phyloP scores from a whole-genome alignment of 495 filamentous ascomycete species.

The Eremomyces bilateralis region DNA sequence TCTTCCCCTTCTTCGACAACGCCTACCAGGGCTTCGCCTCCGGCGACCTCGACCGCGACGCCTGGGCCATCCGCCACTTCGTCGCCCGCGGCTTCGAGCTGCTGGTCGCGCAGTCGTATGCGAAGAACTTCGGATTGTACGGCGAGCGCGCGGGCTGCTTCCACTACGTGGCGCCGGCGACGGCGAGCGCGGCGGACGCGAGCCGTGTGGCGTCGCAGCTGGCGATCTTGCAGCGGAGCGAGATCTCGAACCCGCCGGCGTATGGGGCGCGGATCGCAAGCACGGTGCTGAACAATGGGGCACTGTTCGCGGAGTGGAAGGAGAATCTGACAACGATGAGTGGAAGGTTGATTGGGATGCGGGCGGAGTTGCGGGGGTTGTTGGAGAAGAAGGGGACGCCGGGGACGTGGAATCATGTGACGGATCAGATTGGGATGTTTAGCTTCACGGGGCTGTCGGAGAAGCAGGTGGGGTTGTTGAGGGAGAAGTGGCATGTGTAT shows the following conservation, averaged over 20 bases:
- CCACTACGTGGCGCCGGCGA: constrained; percentile 69
- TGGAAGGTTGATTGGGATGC: constrained; percentile 80
- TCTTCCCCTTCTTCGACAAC: constrained; percentile 97
- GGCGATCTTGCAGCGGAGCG: constrained; percentile 82
- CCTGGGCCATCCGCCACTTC: constrained; percentile 83
- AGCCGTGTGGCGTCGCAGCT: constrained; percentile 64
- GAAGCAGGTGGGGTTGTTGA: constrained; percentile 60
- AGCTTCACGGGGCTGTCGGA: constrained; percentile 84
- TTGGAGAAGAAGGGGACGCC: constrained; percentile 68
- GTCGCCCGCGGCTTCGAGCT: constrained; percentile 89
- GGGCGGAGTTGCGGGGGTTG: constrained; percentile 46
- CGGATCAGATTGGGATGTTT: constrained; percentile 99
- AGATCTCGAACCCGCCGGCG: constrained; percentile 90
- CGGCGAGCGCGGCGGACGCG: constrained; percentile 39
- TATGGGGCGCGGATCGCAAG: constrained; percentile 83
- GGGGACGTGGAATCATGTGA: constrained; percentile 89
- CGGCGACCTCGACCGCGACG: constrained; percentile 64
- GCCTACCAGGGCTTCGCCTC: constrained; percentile 98
- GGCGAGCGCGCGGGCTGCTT: constrained; percentile 91
- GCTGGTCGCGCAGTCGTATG: constrained; percentile 85
- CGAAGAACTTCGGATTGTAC: constrained; percentile 98
- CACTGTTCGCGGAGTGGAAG: constrained; percentile 84
- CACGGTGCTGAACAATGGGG: constrained; percentile 57
- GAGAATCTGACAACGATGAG: constrained; percentile 83
- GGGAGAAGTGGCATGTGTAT: constrained; percentile 72